A percentile compares a stretch with the other conserved stretches of the same genome.
These are phyloP conservation scores for Fraxinus anomala DNA, from an alignment of 257 asterid genomes.

Conservation along the genomic window DNA sequence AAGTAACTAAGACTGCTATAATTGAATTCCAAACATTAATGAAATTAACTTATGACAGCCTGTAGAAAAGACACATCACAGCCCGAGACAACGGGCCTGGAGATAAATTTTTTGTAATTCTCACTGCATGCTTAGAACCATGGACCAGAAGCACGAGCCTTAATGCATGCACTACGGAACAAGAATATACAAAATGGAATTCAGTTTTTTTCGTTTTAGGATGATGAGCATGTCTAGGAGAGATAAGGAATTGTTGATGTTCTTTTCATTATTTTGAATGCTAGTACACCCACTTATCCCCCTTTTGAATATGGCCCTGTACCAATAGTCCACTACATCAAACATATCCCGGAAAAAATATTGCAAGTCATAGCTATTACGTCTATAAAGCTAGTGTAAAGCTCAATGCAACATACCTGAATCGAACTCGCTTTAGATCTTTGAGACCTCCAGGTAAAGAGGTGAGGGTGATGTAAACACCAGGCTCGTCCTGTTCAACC, in stretches of 20 bases:
- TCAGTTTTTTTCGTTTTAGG: not conserved
- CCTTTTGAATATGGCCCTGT: not conserved
- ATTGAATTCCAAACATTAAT: not conserved
- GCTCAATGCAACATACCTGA: constrained; percentile 65
- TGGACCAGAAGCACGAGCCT: constrained; percentile 9
- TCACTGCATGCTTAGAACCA: constrained; percentile 10
- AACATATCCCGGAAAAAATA: not conserved
- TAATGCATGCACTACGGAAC: constrained; percentile 1
- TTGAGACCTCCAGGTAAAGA: constrained; percentile 89
- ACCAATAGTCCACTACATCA: constrained; percentile 7
- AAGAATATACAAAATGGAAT: constrained; percentile 2
- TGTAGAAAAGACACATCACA: constrained; percentile 2
- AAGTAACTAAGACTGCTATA: constrained; percentile 10
- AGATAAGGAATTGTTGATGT: not conserved
- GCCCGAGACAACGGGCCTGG: constrained; percentile 16
- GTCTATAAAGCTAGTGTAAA: constrained; percentile 2
- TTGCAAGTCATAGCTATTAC: not conserved
- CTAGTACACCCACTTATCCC: not conserved
- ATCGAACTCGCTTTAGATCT: constrained; percentile 95
- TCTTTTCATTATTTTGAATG: not conserved
- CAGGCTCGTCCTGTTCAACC: constrained; percentile 99
- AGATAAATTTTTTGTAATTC: constrained; percentile 7
- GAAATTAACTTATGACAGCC: not conserved
- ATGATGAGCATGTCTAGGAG: not conserved
- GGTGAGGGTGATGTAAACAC: constrained; percentile 93